Base-by-base conservation (phyloP, 257 asterid species). In the Fraxinus americana region DNA sequence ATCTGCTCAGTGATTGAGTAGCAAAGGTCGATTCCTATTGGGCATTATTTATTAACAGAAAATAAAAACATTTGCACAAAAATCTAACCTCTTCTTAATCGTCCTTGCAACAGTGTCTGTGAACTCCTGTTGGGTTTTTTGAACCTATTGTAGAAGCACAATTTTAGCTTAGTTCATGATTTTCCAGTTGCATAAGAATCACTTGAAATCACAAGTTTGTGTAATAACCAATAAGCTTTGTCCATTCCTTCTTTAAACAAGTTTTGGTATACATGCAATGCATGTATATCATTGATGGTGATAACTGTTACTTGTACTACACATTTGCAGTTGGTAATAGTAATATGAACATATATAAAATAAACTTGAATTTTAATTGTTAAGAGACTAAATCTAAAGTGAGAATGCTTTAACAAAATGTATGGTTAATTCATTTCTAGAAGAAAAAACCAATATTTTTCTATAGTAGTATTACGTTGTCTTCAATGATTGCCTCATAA, bases 291-390 rank as follows among this genome's bases (percentile, higher is more conserved):
- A 16, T 17, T 57, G 67, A 57, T 61, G 52, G 52, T 27, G 12
- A 54, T 50, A 52, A 72, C 29, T 57, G 5, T 78, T 45, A 70
- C 81, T 71, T 61, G 29, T 41, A 25, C 61, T 19, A 2, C 71
- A 34, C 65, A 57, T 70, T 27, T n/a, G 8, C 57, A 19, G 14
- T 8, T 70, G 57, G 72, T 36, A 39, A 38, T 59, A 70, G 21
- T 30, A 36, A 70, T 52, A 52, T 59, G 67, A 59, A 59, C 67
- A 2, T 59, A 59, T 7, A 21, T 21, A n/a, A 59, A 8, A 59
- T 59, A 8, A 59, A 19, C 34, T 23, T 59, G 29, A 59, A 19
- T 59, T 59, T 23, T 21, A 19, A 59, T 5, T 59, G 3, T 19
- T 59, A 59, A 59, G 21, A 19, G 67, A 21, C 29, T 57, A 57